Evolutionary conservation across 208 protist species (phyloP).

Genomic region (Leishmania amazonensis): DNA sequence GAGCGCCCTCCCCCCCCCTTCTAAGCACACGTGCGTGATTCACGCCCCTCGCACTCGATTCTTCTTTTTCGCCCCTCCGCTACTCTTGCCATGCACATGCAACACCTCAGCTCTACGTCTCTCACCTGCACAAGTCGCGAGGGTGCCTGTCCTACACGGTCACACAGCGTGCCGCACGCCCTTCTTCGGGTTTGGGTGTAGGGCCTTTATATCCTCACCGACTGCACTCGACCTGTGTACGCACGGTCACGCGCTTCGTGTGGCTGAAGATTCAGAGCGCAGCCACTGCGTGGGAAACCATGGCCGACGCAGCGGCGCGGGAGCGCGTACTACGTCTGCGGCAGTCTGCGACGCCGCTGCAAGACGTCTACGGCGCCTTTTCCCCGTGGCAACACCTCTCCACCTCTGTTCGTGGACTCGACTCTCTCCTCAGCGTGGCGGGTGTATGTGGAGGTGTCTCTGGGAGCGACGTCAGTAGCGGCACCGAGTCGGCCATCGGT

Average conservation of each 20-base stretch:
- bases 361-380: constrained; percentile 26
- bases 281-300: constrained; percentile 7
- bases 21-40: not conserved
- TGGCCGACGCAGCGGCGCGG: not conserved
- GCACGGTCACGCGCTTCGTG: not conserved
- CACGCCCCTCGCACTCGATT: too few relatives aligned
- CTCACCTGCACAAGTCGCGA: not conserved
- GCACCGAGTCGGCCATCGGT: constrained; percentile 12
- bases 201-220: not conserved
- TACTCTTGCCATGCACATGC: not conserved
- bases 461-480: not conserved
- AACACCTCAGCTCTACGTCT: not conserved
- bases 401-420: constrained; percentile 12
- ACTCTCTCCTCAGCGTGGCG: constrained; percentile 15
- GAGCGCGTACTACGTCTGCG: constrained; percentile 16
- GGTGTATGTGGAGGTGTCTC: constrained; percentile 9
- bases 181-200: not conserved
- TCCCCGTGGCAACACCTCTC: constrained; percentile 25
- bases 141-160: not conserved
- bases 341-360: not conserved
- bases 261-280: constrained; percentile 6
- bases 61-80: constrained; percentile 3
- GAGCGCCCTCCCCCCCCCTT: not conserved
- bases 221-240: not conserved
- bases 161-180: not conserved